Conservation (phyloP, 805 yeast genomes). For the Saccharomyces jurei region DNA sequence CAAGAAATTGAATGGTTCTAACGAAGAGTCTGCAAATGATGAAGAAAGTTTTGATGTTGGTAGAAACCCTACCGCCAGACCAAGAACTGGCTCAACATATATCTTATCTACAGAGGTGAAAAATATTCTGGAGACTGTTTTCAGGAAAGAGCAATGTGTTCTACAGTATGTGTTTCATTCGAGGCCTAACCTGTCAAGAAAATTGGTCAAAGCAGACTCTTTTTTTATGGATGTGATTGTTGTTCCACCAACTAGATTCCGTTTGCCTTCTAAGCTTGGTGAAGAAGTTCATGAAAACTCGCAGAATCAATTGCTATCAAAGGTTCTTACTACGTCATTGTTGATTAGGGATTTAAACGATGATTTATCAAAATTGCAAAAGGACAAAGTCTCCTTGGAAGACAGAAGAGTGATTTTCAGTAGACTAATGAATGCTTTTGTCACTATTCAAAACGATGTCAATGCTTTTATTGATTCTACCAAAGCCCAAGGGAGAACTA, state of each 20-base stretch:
- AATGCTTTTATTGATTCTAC: conserved; percentile 89
- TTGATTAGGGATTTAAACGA: conserved; percentile 85
- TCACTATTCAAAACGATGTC: conserved; percentile 88
- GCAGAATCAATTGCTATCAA: conserved; percentile 81
- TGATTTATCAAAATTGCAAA: conserved; percentile 56
- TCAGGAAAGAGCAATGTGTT: conserved; percentile 61
- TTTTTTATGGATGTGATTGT: conserved; percentile 83
- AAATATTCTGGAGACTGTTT: conserved; percentile 67
- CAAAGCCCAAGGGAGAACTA: conserved; percentile 69
- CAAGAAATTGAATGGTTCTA: conserved; percentile 23
- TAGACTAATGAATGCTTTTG: conserved; percentile 91
- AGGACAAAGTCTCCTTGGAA: conserved; percentile 52
- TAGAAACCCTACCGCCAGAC: conserved; percentile 44
- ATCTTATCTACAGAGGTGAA: conserved; percentile 82
- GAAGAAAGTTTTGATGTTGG: conserved; percentile 31
- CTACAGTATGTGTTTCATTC: conserved; percentile 73
- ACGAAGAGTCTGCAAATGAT: conserved; percentile 18
- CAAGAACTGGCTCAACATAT: conserved; percentile 71
- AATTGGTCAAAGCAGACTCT: conserved; percentile 58
- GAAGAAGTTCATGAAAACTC: conserved; percentile 93
- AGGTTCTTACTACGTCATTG: conserved; percentile 69
- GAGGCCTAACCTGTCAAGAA: conserved; percentile 49
- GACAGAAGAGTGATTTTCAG: conserved; percentile 74
- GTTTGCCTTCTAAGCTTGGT: conserved; percentile 94
- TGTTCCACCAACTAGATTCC: conserved; percentile 94